Evolutionary conservation across 192 early-diverging fungal genomes (phyloP).

Genomic region (Jimgerdemannia flammicorona): DNA sequence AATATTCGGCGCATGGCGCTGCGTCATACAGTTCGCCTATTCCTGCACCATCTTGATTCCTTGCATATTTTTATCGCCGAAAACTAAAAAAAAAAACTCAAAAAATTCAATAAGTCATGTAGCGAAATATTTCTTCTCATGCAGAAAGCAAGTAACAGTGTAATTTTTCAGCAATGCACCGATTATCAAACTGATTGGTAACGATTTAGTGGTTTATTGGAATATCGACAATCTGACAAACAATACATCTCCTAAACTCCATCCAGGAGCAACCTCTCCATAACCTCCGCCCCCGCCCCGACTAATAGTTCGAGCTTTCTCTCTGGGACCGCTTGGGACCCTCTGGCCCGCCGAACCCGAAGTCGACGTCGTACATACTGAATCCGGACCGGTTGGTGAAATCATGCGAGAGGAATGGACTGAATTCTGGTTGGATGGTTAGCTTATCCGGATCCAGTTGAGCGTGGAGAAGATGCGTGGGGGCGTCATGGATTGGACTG

Average conservation of each 20-base stretch:
- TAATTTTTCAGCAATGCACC: too few relatives aligned
- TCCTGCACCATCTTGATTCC: too few relatives aligned
- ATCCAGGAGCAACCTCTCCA: not conserved
- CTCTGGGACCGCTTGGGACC: not conserved
- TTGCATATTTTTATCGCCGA: too few relatives aligned
- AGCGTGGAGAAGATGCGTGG: not conserved
- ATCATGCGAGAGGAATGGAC: not conserved
- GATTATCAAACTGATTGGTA: too few relatives aligned
- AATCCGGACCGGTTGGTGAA: not conserved
- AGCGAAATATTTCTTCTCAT: too few relatives aligned
- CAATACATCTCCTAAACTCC: not conserved
- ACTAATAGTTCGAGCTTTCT: not conserved
- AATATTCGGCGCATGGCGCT: too few relatives aligned
- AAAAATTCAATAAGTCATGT: too few relatives aligned
- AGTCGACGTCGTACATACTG: not conserved
- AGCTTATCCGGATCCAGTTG: not conserved
- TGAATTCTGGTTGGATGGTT: not conserved
- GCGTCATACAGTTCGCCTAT: too few relatives aligned
- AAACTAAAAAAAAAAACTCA: too few relatives aligned
- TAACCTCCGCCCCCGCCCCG: not conserved
- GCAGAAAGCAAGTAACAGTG: too few relatives aligned
- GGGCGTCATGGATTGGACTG: not conserved
- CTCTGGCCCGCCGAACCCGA: not conserved
- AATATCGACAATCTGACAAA: too few relatives aligned
- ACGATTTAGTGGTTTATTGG: too few relatives aligned